Conservation (phyloP, 805 yeast genomes). For the Wickerhamiella azyma region DNA sequence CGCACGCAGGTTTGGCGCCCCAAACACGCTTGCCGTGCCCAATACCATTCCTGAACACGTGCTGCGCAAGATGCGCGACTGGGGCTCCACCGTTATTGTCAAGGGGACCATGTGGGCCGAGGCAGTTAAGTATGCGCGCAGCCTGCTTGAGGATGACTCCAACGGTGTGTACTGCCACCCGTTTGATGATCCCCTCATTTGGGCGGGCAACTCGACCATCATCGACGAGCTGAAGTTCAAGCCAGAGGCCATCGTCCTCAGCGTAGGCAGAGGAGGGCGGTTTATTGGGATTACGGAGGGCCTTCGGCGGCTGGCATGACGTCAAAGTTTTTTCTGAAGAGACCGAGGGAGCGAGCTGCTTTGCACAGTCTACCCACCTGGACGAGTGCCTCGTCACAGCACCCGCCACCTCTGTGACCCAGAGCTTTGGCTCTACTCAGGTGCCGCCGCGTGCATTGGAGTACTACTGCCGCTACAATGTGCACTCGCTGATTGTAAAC, state of each 20-base stretch:
- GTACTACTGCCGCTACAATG: slow-evolving; percentile 30
- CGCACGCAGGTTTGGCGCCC: slow-evolving; percentile 46
- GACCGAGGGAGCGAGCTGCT: slow-evolving; percentile 28
- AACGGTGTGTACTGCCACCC: slow-evolving; percentile 86
- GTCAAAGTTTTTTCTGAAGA: slow-evolving; percentile 36
- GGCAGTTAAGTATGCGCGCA: slow-evolving; percentile 64
- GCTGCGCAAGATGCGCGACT: slow-evolving; percentile 30
- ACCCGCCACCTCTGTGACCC: slow-evolving; percentile 40
- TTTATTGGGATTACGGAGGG: slow-evolving; percentile 74
- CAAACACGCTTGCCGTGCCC: slow-evolving; percentile 53
- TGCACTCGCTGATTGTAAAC: slow-evolving; percentile 32
- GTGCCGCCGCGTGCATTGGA: slow-evolving; percentile 39
- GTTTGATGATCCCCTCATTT: slow-evolving; percentile 80
- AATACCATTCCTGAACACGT: slow-evolving; percentile 34
- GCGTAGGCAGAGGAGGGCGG: slow-evolving; percentile 92
- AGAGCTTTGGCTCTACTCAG: slow-evolving; percentile 48
- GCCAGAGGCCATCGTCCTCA: slow-evolving; percentile 71
- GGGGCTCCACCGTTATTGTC: slow-evolving; percentile 41
- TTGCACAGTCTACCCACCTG: slow-evolving; percentile 36
- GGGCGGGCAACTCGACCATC: slow-evolving; percentile 92
- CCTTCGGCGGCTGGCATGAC: slow-evolving; percentile 33
- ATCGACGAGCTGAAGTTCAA: slow-evolving; percentile 74
- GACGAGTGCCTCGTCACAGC: slow-evolving; percentile 33
- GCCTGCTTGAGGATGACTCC: slow-evolving; percentile 64
- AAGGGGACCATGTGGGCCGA: slow-evolving; percentile 67